phyloP scores from a whole-genome alignment of 2,329 filamentous ascomycete species.

The Claviceps quebecensis region DNA sequence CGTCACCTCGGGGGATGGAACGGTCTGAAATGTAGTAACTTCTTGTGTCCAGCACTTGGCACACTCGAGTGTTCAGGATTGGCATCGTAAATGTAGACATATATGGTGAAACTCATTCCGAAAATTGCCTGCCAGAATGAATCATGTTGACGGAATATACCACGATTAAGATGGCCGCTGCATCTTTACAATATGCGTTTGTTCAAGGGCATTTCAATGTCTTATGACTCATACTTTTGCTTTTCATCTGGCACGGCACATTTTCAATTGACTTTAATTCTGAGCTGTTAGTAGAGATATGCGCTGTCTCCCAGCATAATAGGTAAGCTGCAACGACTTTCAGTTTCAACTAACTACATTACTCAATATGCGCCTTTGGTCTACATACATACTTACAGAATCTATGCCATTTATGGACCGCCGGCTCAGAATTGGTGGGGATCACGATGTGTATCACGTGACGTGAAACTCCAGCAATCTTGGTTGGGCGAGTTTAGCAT shows the following conservation, averaged over 20 bases:
- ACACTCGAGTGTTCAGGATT: constrained; percentile 12
- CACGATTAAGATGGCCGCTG: neutral
- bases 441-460: constrained; percentile 18
- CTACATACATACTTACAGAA: neutral
- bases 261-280: neutral
- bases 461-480: constrained; percentile 13
- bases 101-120: constrained; percentile 6
- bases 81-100: constrained; percentile 17
- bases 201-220: neutral
- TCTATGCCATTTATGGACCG: neutral
- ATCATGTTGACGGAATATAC: neutral
- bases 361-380: no score
- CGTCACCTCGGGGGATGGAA: constrained; percentile 3
- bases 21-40: constrained; percentile 2
- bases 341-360: no score
- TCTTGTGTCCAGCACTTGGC: constrained; percentile 10
- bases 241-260: neutral
- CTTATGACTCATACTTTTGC: neutral
- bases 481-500: constrained; percentile 27
- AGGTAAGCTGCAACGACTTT: no score
- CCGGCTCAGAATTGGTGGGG: neutral
- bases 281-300: neutral
- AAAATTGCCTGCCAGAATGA: neutral
- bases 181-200: neutral
- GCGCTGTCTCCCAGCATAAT: neutral